These are phyloP conservation scores for Heliocybe sulcata DNA, from an alignment of 1,284 basidiomycete species.

Conservation along the genomic window DNA sequence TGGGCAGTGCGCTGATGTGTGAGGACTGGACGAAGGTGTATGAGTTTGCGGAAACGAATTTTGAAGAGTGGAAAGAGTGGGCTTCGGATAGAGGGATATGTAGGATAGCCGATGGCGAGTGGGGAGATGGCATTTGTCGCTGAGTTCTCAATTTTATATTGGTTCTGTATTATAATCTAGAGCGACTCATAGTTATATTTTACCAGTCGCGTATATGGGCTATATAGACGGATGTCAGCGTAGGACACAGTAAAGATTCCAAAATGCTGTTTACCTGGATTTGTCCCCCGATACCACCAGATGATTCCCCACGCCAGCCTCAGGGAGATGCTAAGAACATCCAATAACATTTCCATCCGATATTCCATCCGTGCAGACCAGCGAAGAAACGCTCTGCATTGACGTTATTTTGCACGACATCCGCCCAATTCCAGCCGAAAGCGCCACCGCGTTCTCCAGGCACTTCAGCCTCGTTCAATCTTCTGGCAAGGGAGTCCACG, in stretches of 20 bases:
- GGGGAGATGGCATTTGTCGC: neutral
- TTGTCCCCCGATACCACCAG: too few relatives aligned
- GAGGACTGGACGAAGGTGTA: constrained; percentile 40
- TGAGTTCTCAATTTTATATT: neutral
- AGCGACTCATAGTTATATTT: too few relatives aligned
- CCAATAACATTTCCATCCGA: constrained; percentile 6
- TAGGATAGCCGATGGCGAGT: neutral
- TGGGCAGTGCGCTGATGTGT: constrained; percentile 34
- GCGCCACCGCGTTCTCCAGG: constrained; percentile 10
- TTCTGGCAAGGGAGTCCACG: constrained; percentile 10
- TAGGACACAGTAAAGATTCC: too few relatives aligned
- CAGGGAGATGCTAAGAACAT: neutral
- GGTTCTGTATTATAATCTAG: too few relatives aligned
- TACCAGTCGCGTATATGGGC: too few relatives aligned
- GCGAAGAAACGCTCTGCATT: constrained; percentile 9
- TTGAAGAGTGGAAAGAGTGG: constrained; percentile 19
- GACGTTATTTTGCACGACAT: constrained; percentile 9
- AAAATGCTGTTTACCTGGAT: too few relatives aligned
- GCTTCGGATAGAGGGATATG: neutral
- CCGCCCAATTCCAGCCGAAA: constrained; percentile 17
- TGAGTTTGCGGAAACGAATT: constrained; percentile 21
- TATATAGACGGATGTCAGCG: too few relatives aligned
- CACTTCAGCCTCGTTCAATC: constrained; percentile 7
- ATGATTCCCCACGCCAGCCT: neutral
- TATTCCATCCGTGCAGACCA: constrained; percentile 9